Base-by-base conservation (phyloP, 768 basidiomycete species). In the Trametes sanguinea region DNA sequence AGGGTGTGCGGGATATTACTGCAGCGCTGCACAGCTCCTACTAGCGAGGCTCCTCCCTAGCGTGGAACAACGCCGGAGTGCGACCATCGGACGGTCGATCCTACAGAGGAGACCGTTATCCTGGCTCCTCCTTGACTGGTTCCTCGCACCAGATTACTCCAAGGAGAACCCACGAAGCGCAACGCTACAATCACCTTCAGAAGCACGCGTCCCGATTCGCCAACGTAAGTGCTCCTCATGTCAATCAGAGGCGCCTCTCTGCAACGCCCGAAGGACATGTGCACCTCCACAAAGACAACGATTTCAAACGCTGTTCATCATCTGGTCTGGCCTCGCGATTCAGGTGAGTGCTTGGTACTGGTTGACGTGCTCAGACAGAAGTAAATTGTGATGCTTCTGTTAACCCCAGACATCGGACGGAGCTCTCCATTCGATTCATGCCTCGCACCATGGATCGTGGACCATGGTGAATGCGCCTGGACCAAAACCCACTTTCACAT, bases 21-120 rank as follows among this genome's bases (percentile, higher is more conserved):
- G 37, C 32, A 27, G 11, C 27, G 30, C 30, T n/a, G 11, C 11
- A 30, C 30, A 6, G 29, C 6, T 30, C 27, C 48, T 30, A 14
- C 4, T 27, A 46, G 30, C 10, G 14, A 30, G 11, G 30, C 50
- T 35, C 42, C 40, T 17, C 42, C 10, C 32, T 32, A 52, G 22
- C 6, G 37, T 59, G 62, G 62, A 59, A 59, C 46, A 63, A 54
- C 33, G 32, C 62, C 62, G 62, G 62, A 59, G 62, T 63, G 57
- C 62, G 62, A 59, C 57, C 53, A 44, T 63, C 62, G 62, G 62
- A 63, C 57, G 53, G 46, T 53, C 42, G 37, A 54, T 42, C 39
- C 16, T 22, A 54, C 32, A 11, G 13, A 50, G 11, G 32, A 10
- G 27, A 14, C 13, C 32, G 50, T 39, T 29, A 16, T 39, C 37